These are phyloP conservation scores for Zarea fungicola DNA, from an alignment of 2,329 filamentous ascomycete species.

Conservation along the genomic window DNA sequence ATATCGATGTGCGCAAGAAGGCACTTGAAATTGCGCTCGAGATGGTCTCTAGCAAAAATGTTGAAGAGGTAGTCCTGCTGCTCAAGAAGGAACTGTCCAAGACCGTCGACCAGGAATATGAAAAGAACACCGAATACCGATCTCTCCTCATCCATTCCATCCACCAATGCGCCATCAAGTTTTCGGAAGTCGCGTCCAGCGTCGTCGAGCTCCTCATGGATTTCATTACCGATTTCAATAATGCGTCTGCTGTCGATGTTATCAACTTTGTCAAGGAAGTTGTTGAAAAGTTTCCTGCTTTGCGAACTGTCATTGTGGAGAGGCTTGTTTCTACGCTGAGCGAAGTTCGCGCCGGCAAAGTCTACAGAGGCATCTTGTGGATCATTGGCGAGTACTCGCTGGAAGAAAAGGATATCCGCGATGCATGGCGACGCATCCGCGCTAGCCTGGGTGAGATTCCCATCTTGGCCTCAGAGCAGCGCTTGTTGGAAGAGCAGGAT, in stretches of 20 bases:
- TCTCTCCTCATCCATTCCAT: slow-evolving; percentile 95
- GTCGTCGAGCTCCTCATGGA: slow-evolving; percentile 98
- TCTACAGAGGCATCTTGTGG: slow-evolving; percentile 95
- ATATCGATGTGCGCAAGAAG: slow-evolving; percentile 92
- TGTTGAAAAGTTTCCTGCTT: slow-evolving; percentile 91
- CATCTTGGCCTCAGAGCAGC: slow-evolving; percentile 90
- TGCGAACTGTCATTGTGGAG: slow-evolving; percentile 81
- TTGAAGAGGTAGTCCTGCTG: slow-evolving; percentile 92
- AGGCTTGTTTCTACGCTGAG: slow-evolving; percentile 84
- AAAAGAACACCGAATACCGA: slow-evolving; percentile 95
- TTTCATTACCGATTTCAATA: slow-evolving; percentile 98
- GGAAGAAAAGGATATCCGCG: slow-evolving; percentile 87
- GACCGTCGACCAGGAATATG: slow-evolving; percentile 97
- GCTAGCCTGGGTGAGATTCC: slow-evolving; percentile 94
- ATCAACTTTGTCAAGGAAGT: slow-evolving; percentile 99
- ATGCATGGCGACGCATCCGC: slow-evolving; percentile 94
- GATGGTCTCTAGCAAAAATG: slow-evolving; percentile 98
- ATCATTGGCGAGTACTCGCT: slow-evolving; percentile 96
- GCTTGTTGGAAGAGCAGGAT: slow-evolving; percentile 80
- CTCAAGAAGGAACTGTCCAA: slow-evolving; percentile 97
- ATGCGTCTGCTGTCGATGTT: slow-evolving; percentile 91
- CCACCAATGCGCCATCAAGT: slow-evolving; percentile 97
- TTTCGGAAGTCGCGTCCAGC: slow-evolving; percentile 94
- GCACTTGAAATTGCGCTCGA: slow-evolving; percentile 85
- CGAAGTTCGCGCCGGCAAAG: slow-evolving; percentile 93